Evolutionary conservation across 2,329 filamentous ascomycete species (phyloP).

Genomic region (Trichoderma breve): DNA sequence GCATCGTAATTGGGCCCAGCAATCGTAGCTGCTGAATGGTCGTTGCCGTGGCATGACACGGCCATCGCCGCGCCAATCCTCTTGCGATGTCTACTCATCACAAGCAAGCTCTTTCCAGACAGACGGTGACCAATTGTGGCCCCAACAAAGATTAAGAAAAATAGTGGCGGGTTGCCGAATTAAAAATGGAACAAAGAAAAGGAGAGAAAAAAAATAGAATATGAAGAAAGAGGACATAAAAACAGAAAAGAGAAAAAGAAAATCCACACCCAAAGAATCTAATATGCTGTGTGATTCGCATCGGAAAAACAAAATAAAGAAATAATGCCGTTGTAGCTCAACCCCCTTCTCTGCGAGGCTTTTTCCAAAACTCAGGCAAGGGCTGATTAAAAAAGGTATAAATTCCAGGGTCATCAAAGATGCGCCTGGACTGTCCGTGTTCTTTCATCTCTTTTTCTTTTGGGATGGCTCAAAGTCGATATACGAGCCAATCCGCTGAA

Average conservation of each 20-base stretch:
- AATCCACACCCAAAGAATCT: slow-evolving; percentile 19
- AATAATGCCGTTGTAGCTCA: slow-evolving; percentile 11
- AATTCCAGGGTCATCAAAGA: not conserved
- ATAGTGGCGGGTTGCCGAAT: not conserved
- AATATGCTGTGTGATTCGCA: not conserved
- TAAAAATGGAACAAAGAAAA: slow-evolving; percentile 21
- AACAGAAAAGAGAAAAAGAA: slow-evolving; percentile 20
- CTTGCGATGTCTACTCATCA: not conserved
- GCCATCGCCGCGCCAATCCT: not conserved
- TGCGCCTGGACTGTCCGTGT: not conserved
- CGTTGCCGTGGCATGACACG: not conserved
- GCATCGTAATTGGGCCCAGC: not conserved
- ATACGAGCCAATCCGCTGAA: not conserved
- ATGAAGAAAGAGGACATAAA: not conserved
- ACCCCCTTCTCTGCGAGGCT: not conserved
- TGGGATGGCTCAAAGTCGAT: not conserved
- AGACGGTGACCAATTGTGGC: not conserved
- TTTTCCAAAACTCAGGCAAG: slow-evolving; percentile 12
- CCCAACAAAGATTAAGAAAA: not conserved
- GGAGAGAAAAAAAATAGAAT: slow-evolving; percentile 12
- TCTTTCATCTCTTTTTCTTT: not conserved
- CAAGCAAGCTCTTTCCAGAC: not conserved
- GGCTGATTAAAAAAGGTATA: slow-evolving; percentile 5
- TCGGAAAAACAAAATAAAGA: not conserved
- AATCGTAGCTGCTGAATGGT: not conserved